These are phyloP conservation scores for Cyphellophora europaea DNA, from an alignment of 2,329 filamentous ascomycete genomes.

Conservation along the genomic window DNA sequence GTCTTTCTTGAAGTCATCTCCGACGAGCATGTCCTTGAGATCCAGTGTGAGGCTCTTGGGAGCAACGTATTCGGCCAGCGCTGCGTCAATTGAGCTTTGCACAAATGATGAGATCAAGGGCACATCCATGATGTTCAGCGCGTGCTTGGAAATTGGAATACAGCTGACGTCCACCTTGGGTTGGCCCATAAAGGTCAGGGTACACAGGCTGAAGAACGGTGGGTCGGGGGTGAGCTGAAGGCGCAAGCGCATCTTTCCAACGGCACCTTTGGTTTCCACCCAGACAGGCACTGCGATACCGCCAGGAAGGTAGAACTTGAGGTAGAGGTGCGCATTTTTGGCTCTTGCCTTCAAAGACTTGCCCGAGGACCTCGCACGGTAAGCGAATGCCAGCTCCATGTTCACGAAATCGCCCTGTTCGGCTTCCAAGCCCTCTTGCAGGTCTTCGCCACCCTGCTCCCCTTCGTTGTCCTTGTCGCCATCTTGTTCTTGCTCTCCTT, in stretches of 20 bases:
- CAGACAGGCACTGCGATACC: conserved; percentile 54
- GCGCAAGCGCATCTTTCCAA: conserved; percentile 60
- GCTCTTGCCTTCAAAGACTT: conserved; percentile 53
- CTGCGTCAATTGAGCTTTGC: conserved; percentile 63
- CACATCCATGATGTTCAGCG: conserved; percentile 65
- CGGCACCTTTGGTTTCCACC: conserved; percentile 63
- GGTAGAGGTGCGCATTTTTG: conserved; percentile 63
- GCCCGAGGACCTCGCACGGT: conserved; percentile 53
- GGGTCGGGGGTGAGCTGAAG: conserved; percentile 67
- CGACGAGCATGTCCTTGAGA: conserved; percentile 67
- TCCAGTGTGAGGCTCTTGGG: conserved; percentile 66
- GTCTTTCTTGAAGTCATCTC: conserved; percentile 72
- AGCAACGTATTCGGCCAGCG: conserved; percentile 65
- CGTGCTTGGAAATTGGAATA: conserved; percentile 58
- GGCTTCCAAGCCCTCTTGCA: conserved; percentile 58
- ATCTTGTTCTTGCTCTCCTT: conserved; percentile 19
- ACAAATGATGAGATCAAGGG: conserved; percentile 68
- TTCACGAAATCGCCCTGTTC: conserved; percentile 74
- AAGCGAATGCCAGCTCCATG: conserved; percentile 65
- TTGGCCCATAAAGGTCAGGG: conserved; percentile 64
- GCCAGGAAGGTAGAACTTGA: conserved; percentile 60
- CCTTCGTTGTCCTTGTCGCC: conserved; percentile 24
- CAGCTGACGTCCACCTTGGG: conserved; percentile 64
- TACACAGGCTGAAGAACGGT: conserved; percentile 67
- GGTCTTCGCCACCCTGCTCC: conserved; percentile 24